phyloP scores from a whole-genome alignment of 2,329 filamentous ascomycete genomes.

The Fusarium guadeloupense region DNA sequence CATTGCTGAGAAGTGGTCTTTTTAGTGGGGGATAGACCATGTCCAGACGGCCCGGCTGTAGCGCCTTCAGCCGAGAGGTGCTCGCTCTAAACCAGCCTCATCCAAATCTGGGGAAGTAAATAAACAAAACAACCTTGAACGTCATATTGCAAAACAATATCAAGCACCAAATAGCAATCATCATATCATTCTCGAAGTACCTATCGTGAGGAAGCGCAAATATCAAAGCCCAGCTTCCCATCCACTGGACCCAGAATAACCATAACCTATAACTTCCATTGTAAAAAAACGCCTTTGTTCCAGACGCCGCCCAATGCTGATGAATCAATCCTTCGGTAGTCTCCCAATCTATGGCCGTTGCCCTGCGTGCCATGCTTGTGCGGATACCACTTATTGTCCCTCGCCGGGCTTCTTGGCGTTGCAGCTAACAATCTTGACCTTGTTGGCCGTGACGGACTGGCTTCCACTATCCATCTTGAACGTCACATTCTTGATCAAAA shows the following conservation, averaged over 20 bases:
- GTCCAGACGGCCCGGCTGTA: background rate
- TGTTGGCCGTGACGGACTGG: conserved; percentile 80
- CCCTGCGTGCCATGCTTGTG: background rate
- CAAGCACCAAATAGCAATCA: background rate
- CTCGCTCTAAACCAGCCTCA: conserved; percentile 5
- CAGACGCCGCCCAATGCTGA: conserved; percentile 43
- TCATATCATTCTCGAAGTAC: conserved; percentile 18
- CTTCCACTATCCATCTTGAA: conserved; percentile 93
- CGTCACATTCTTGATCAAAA: conserved; percentile 97
- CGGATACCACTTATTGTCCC: conserved; percentile 30
- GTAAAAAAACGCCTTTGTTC: conserved; percentile 9
- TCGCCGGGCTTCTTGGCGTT: conserved; percentile 79
- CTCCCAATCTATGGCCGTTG: conserved; percentile 31
- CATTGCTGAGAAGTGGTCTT: conserved; percentile 19
- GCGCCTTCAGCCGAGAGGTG: conserved; percentile 10
- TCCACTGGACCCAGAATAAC: background rate
- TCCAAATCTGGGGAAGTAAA: conserved; percentile 32
- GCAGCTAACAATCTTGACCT: conserved; percentile 98
- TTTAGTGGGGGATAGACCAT: conserved; percentile 31
- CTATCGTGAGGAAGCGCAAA: background rate
- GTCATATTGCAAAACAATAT: background rate
- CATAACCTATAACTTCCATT: conserved; percentile 9
- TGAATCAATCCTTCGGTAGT: conserved; percentile 21
- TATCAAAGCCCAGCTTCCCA: background rate
- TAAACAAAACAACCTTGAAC: no score